phyloP scores from a whole-genome alignment of 371 early-diverging fungal species.

The Mortierella sp. region DNA sequence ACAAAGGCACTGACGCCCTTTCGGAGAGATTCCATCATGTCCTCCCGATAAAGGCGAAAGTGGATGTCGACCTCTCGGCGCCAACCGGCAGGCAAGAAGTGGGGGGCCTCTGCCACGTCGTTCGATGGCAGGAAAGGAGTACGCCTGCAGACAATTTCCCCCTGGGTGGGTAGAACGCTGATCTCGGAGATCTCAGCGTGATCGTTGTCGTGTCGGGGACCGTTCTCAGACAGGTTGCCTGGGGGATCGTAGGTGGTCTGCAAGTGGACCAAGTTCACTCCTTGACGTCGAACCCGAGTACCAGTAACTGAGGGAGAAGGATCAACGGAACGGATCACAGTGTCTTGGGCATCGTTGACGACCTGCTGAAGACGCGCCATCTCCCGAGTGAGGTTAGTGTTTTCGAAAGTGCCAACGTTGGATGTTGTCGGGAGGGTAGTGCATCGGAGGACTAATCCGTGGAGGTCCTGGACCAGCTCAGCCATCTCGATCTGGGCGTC shows the following conservation, averaged over 20 bases:
- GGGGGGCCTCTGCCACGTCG: conserved; percentile 44
- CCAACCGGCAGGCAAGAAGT: conserved; percentile 61
- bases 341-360: conserved; percentile 22
- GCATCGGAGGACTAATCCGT: not conserved
- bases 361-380: conserved; percentile 18
- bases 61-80: conserved; percentile 64
- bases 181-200: conserved; percentile 52
- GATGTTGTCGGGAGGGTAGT: not conserved
- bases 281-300: not conserved
- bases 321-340: not conserved
- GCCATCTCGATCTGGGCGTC: conserved; percentile 28
- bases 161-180: conserved; percentile 60
- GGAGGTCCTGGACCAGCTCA: conserved; percentile 1
- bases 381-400: conserved; percentile 14
- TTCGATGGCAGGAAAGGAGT: conserved; percentile 60
- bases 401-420: conserved; percentile 8
- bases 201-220: conserved; percentile 63
- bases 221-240: conserved; percentile 41
- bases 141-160: conserved; percentile 48
- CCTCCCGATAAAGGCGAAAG: conserved; percentile 69
- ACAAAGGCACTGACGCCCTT: conserved; percentile 39
- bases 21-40: conserved; percentile 56
- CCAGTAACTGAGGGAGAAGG: not conserved
- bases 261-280: not conserved
- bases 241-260: conserved; percentile 35